phyloP scores from a whole-genome alignment of 2,329 filamentous ascomycete species.

The Colletotrichum abscissum region DNA sequence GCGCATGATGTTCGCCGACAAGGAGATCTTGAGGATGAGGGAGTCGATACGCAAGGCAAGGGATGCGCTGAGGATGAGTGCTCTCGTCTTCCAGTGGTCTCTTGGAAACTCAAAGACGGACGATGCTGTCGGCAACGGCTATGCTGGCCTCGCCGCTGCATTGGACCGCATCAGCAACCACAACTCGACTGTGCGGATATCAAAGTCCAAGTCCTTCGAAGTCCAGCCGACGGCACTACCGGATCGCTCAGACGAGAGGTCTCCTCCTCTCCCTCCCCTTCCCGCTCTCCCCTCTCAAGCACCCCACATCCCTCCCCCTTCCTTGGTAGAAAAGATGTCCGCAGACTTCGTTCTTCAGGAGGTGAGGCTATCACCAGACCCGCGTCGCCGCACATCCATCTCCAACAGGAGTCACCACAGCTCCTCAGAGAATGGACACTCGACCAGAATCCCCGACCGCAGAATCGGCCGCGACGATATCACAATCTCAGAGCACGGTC shows the following conservation, averaged over 20 bases:
- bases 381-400: conserved; percentile 40
- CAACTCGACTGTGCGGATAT: conserved; percentile 40
- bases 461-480: conserved; percentile 31
- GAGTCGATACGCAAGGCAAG: conserved; percentile 66
- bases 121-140: conserved; percentile 72
- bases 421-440: conserved; percentile 31
- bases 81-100: conserved; percentile 74
- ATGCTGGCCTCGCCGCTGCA: conserved; percentile 73
- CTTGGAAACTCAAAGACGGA: conserved; percentile 69
- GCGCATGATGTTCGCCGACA: conserved; percentile 72
- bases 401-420: conserved; percentile 40
- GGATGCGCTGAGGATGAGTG: conserved; percentile 72
- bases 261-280: conserved; percentile 19
- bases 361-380: conserved; percentile 30
- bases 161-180: conserved; percentile 62
- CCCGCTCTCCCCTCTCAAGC: conserved; percentile 33
- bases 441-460: conserved; percentile 29
- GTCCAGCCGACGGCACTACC: conserved; percentile 21
- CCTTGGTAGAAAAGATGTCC: conserved; percentile 35
- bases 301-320: conserved; percentile 35
- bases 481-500: conserved; percentile 36
- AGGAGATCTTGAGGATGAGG: conserved; percentile 70
- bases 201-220: conserved; percentile 44
- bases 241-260: background rate
- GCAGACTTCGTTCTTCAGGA: conserved; percentile 35